phyloP scores from a whole-genome alignment of 2,329 filamentous ascomycete genomes.

The Clathrospora elynae region DNA sequence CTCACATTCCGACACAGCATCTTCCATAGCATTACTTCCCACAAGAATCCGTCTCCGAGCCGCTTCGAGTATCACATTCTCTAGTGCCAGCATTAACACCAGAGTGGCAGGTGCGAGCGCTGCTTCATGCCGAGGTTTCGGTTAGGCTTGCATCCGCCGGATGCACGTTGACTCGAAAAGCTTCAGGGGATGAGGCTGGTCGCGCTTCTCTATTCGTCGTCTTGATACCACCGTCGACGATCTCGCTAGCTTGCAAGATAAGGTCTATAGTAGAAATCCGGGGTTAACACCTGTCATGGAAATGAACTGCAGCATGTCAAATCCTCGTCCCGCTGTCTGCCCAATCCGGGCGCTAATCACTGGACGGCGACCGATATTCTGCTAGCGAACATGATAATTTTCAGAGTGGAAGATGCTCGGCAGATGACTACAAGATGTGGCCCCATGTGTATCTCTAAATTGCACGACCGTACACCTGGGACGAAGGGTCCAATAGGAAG shows the following conservation, averaged over 20 bases:
- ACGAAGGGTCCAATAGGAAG: not conserved
- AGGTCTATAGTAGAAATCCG: slow-evolving; percentile 25
- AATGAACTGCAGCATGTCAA: slow-evolving; percentile 14
- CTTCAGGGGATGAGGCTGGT: not conserved
- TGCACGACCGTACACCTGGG: not conserved
- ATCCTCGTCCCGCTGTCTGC: slow-evolving; percentile 17
- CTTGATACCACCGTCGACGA: slow-evolving; percentile 10
- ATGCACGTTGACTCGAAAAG: slow-evolving; percentile 3
- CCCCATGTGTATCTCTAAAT: slow-evolving; percentile 2
- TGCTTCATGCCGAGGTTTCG: slow-evolving; percentile 17
- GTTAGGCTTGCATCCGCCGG: slow-evolving; percentile 11
- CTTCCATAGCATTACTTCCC: not conserved
- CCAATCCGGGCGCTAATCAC: slow-evolving; percentile 6
- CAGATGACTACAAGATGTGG: slow-evolving; percentile 13
- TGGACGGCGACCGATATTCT: slow-evolving; percentile 3
- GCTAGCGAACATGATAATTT: slow-evolving; percentile 13
- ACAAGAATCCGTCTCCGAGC: slow-evolving; percentile 6
- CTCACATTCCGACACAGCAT: not conserved
- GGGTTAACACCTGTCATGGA: slow-evolving; percentile 14
- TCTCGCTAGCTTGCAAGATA: slow-evolving; percentile 17
- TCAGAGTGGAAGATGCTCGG: not conserved
- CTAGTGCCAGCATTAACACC: slow-evolving; percentile 10
- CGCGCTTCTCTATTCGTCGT: slow-evolving; percentile 9
- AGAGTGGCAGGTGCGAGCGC: slow-evolving; percentile 24
- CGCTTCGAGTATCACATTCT: slow-evolving; percentile 4